Evolutionary conservation across 139 green algal species (phyloP).

Genomic region (Chlorella sp.): DNA sequence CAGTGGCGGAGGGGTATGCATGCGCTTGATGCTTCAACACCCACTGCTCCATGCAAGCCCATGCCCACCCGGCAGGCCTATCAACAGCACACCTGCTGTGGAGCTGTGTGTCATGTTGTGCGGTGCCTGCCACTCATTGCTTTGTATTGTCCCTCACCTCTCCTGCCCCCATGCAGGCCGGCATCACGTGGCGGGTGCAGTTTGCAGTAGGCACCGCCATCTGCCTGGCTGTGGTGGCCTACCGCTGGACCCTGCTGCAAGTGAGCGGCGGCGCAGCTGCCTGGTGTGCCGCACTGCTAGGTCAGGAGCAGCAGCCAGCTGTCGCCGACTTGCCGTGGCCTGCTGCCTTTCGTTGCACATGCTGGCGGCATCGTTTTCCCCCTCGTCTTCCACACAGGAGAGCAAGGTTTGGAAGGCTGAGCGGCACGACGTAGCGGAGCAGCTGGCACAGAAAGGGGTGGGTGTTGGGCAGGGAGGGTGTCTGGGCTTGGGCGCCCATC

Average conservation of each 20-base stretch:
- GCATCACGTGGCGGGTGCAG: conserved; percentile 30
- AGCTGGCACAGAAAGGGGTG: conserved; percentile 34
- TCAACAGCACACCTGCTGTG: too few relatives aligned
- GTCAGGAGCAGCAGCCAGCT: neutral
- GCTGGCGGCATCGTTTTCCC: neutral
- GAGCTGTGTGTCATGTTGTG: too few relatives aligned
- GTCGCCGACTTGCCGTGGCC: neutral
- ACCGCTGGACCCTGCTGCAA: conserved; percentile 48
- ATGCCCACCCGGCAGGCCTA: too few relatives aligned
- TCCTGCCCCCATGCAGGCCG: too few relatives aligned
- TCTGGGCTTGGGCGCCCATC: too few relatives aligned
- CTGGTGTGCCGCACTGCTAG: too few relatives aligned
- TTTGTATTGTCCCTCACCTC: too few relatives aligned
- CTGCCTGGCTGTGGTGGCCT: conserved; percentile 42
- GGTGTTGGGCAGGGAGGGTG: neutral
- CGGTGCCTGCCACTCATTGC: too few relatives aligned
- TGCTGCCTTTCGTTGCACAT: neutral
- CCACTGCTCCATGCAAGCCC: too few relatives aligned
- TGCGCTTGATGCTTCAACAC: too few relatives aligned
- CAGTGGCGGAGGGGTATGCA: too few relatives aligned
- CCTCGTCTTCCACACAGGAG: too few relatives aligned
- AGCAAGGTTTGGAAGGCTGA: conserved; percentile 53
- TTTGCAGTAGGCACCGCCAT: conserved; percentile 56
- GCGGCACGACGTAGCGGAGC: conserved; percentile 43
- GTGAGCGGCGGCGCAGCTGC: neutral